A percentile compares a stretch with the other conserved stretches of the same genome.
Evolutionary conservation across 202 grass and related monocot genomes (phyloP).

Genomic region (Dendrocalamus latiflorus): DNA sequence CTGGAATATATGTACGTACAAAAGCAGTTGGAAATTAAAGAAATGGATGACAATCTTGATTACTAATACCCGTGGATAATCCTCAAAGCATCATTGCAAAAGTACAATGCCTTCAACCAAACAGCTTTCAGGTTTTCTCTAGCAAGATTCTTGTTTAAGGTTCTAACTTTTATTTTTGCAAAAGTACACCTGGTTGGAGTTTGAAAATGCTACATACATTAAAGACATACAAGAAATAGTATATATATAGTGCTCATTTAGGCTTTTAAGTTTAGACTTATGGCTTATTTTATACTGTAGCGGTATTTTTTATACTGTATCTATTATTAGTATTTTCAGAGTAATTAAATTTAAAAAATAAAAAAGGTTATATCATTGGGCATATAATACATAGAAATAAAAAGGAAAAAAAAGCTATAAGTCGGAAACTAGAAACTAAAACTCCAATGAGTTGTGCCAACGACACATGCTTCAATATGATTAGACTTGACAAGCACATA

Average conservation of each 20-base stretch:
- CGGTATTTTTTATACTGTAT: too few species aligned
- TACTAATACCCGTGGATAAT: neutral
- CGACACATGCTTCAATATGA: constrained; percentile 15
- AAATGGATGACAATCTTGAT: constrained; percentile 5
- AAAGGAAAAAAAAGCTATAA: too few species aligned
- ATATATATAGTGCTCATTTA: too few species aligned
- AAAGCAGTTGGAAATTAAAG: constrained; percentile 18
- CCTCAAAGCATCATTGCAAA: constrained; percentile 3
- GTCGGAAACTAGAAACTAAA: too few species aligned
- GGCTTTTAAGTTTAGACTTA: too few species aligned
- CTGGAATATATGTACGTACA: neutral
- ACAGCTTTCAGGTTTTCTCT: neutral
- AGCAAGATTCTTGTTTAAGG: constrained; percentile 18
- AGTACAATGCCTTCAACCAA: constrained; percentile 24
- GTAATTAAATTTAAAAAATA: too few species aligned
- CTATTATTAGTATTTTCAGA: too few species aligned
- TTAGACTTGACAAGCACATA: neutral
- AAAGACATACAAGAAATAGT: neutral
- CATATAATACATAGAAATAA: too few species aligned
- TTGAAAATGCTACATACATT: constrained; percentile 36
- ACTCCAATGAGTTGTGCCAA: too few species aligned
- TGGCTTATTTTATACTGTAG: too few species aligned
- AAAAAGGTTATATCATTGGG: too few species aligned
- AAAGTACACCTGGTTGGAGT: constrained; percentile 23
- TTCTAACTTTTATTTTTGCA: neutral